Conservation (phyloP, 768 basidiomycete genomes). For the Postia placenta region DNA sequence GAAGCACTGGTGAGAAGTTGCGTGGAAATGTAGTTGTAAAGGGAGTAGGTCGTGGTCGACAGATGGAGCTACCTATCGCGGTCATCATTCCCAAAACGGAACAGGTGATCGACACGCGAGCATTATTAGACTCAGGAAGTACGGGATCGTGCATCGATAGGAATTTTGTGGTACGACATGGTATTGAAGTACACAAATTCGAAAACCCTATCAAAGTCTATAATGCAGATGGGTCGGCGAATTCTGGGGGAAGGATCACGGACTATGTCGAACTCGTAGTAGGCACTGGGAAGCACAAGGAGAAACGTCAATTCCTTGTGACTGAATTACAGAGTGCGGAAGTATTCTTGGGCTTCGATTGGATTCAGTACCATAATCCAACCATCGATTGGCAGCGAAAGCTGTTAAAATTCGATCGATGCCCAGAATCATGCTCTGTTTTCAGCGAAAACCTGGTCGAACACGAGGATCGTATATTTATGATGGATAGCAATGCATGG, state of each 20-base stretch:
- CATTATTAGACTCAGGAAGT: constrained; percentile 18
- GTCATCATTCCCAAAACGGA: constrained; percentile 2
- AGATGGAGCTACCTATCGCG: constrained; percentile 10
- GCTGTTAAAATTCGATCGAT: constrained; percentile 6
- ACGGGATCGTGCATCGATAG: constrained; percentile 18
- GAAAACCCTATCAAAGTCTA: constrained; percentile 7
- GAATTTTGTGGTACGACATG: constrained; percentile 5
- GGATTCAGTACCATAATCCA: constrained; percentile 16
- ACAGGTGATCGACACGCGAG: constrained; percentile 3
- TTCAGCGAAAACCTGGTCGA: neutral
- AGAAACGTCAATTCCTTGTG: constrained; percentile 5
- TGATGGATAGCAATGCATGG: constrained; percentile 1
- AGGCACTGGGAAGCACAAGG: constrained; percentile 8
- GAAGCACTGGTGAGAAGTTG: too few species aligned
- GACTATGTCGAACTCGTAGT: constrained; percentile 2
- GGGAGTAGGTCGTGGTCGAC: constrained; percentile 4
- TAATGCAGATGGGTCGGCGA: constrained; percentile 12
- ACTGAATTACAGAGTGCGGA: constrained; percentile 5
- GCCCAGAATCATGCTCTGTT: constrained; percentile 4
- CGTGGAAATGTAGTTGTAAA: constrained; percentile 6
- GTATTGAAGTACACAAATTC: neutral
- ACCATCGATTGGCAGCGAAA: constrained; percentile 13
- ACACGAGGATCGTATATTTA: constrained; percentile 1
- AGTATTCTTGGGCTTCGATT: constrained; percentile 14
- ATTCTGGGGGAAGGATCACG: constrained; percentile 9